Evolutionary conservation across 176 grass and related monocot genomes (phyloP), one percentile per base, ranked within the genome.

Genomic region (Musa schizocarpa): DNA sequence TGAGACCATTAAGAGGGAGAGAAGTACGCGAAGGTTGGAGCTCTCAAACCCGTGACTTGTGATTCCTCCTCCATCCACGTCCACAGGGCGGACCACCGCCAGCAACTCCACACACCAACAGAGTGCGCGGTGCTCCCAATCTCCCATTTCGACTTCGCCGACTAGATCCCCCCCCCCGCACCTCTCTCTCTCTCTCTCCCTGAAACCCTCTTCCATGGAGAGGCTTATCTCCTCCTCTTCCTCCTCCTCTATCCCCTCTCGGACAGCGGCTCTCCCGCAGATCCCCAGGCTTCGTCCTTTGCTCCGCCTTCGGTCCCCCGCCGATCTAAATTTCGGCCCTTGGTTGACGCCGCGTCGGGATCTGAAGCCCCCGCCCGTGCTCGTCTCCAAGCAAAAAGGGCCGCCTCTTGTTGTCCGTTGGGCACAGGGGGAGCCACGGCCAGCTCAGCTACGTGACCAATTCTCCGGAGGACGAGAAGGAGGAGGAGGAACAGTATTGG

Each of bases 161-260:
- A 1, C 21, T 13, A 11, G 22, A 24, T 65, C 63, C 11, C 13
- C 0, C 23, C 14, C 17, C 22, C 13, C 2, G 1, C 9, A 7
- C 5, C 4, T 3, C 34, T 43, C 34, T 43, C 34, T 3, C 4
- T 24, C 24, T 24, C 34, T 43, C 34, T 0, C 34, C 4, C 34
- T 43, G 34, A 6, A 4, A 43, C 8, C 72, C 43, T 11, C 77
- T 71, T 29, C 64, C 66, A 87, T 91, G 88, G 85, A 90, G 72
- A 85, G 82, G 79, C 82, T 90, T 67, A 84, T 90, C 81, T 86
- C 88, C 76, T 34, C 34, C 78, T 86, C 88, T 24, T 65, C 68
- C 57, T 71, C 34, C 81, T 86, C 88, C 76, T 65, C 69, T 50
- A 62, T 13, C 77, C 34, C 66, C 54, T 80, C 85, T 50, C 77